Base-by-base conservation (phyloP, 2,329 filamentous ascomycete species). In the Plenodomus tracheiphilus region DNA sequence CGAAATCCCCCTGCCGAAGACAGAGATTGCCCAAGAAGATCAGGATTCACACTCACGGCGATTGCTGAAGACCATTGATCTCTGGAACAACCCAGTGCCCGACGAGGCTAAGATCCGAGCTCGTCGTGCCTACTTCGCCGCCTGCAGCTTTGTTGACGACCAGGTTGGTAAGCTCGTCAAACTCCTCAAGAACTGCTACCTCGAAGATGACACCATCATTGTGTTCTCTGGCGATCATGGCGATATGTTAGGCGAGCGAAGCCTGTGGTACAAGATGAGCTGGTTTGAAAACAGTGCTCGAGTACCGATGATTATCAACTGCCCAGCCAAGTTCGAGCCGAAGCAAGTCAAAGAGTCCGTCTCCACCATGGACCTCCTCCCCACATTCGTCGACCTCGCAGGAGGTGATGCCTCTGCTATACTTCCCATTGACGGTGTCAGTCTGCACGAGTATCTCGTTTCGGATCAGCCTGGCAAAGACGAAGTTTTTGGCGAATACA, bases 261-360 rank as follows among this genome's bases (percentile, higher is more conserved):
- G 89, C 5, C 78, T 97, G 39, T 97, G 92, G 92, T 92, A 96
- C 79, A 97, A 97, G 81, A 97, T 97, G 92, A 91, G 85, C 68
- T 97, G 94, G 82, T 96, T 91, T 65, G 92, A 97, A 80, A 87
- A 87, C 35, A 96, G 91, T 11, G 90, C 91, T 39, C 87, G 92
- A 21, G 92, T 97, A 18, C 92, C 92, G 1, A 85, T 97, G 69
- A 79, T 97, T 57, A 82, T 96, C 69, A 87, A 91, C 72, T 85
- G 92, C 64, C 92, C 92, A 20, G 80, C 85, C 62, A 81, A 81
- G 53, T 96, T 93, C 72, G 70, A 79, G 13, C 86, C 91, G 25
- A 90, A 85, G 76, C 87, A 85, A 28, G 88, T 97, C 21, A 80
- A 81, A 16, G 80, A 93, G 72, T 95, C 92, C 57, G 92, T 97